Evolutionary conservation across 805 yeast species (phyloP), one percentile per base, ranked within the genome.

Genomic region (Kazachstania kunashirensis): DNA sequence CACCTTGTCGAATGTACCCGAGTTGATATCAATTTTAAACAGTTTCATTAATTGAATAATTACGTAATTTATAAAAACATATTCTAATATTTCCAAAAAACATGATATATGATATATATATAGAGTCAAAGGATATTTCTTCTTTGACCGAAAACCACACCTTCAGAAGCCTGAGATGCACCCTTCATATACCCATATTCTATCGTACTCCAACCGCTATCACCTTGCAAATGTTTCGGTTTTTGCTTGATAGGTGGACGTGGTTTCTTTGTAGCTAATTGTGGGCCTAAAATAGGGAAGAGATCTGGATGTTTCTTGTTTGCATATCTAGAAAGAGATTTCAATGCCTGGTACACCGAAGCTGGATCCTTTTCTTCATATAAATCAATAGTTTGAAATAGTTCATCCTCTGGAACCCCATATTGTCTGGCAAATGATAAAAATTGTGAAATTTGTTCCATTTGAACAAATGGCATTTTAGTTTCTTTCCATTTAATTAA

Each of bases 371-470:
- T 70, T 13, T 62, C 58, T 52, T 84, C 95, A 46, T 64, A 84
- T 39, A 84, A 63, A 54, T 84, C 95, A 6, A 70, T 62, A 0
- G 94, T 84, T 47, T 80, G 86, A 54, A 84, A 84, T 33, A 81
- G 59, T 53, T 84, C 95, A 52, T 82, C 86, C 45, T 81, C 80
- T 5, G 86, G 84, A 2, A 84, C 77, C 2, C 89, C 89, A 36
- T 76, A 64, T 4, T 53, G 36, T 44, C 77, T 72, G 34, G 85
- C 76, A 37, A 78, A 74, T 5, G 66, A 60, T 26, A 84, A 61
- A 50, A 84, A 84, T 44, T 73, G 73, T 34, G 84, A 75, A 24
- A 84, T 83, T 50, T 84, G 84, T 51, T 84, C 95, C 95, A 84
- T 84, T 39, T 65, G 68, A 12, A 77, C 71, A 54, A 84, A 84